Evolutionary conservation across 2,329 filamentous ascomycete genomes (phyloP), one percentile per base, ranked within the genome.

Genomic region (Fusarium protoensiforme): DNA sequence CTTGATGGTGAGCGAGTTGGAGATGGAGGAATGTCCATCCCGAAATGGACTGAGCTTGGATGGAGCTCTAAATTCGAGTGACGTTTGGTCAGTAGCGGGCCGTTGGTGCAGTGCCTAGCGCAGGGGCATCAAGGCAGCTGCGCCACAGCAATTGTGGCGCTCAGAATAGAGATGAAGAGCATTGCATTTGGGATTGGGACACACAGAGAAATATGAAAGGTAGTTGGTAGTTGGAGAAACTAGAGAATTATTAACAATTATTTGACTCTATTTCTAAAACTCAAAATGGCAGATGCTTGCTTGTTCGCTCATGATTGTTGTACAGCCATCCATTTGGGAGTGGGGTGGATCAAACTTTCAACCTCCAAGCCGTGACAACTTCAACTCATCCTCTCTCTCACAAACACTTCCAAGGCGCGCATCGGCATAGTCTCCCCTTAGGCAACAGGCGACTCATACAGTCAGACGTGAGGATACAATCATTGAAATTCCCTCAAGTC

Each of bases 1-100:
- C 59, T 61, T 65, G 60, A 61, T 48, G 61, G 56, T 56, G 63
- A 60, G 38, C 69, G 61, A 76, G 75, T 77, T 75, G 67, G 58
- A 71, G 67, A 67, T 72, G 67, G 70, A 70, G 54, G 67, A 73
- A 64, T 72, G 27, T 64, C 24, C 24, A 24, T 24, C 65, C 35
- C 61, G 64, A 56, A 65, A 41, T 64, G 54, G 43, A 61, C 53
- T 31, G 36, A 57, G 48, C 54, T 39, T 60, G 36, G 33, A 27
- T 35, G 64, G 59, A 72, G 64, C 68, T 68, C 35, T 39, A 51
- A 64, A 58, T 59, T 63, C 51, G 61, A 53, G 68, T 76, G 75
- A 77, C 74, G 72, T 77, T 64, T 59, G 62, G 60, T 24, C 24
- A 24, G 24, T 60, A 72, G 69, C 36, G 59, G 68, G 39, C n/a